Conservation (phyloP, 2,329 filamentous ascomycete species). For the Fusarium chlamydosporum region DNA sequence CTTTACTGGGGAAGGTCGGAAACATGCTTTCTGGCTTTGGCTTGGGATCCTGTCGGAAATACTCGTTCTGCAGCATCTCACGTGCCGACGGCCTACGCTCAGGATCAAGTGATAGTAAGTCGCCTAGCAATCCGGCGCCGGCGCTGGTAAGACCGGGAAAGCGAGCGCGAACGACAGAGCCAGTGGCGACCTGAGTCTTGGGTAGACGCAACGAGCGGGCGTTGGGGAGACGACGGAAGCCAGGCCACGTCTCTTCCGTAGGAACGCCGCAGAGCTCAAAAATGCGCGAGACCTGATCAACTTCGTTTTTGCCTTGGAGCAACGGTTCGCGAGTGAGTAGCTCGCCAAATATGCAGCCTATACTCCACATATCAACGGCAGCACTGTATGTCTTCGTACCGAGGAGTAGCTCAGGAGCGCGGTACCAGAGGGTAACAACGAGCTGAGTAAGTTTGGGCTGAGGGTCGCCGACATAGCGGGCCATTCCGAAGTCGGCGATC, state of each 20-base stretch:
- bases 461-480: slow-evolving; percentile 86
- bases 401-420: slow-evolving; percentile 89
- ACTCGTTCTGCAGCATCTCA: slow-evolving; percentile 82
- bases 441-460: slow-evolving; percentile 85
- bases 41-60: slow-evolving; percentile 90
- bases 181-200: slow-evolving; percentile 57
- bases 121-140: slow-evolving; percentile 77
- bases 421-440: slow-evolving; percentile 98
- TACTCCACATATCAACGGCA: slow-evolving; percentile 93
- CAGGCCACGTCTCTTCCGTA: slow-evolving; percentile 85
- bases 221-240: slow-evolving; percentile 88
- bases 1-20: slow-evolving; percentile 96
- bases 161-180: slow-evolving; percentile 76
- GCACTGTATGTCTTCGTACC: slow-evolving; percentile 81
- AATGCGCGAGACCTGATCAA: slow-evolving; percentile 88
- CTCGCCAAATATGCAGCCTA: slow-evolving; percentile 96
- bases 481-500: slow-evolving; percentile 98
- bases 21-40: slow-evolving; percentile 94
- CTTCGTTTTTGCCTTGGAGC: slow-evolving; percentile 91
- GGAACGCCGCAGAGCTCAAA: slow-evolving; percentile 92
- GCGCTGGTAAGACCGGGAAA: slow-evolving; percentile 86
- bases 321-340: slow-evolving; percentile 86
- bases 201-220: slow-evolving; percentile 83
- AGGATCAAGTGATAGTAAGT: slow-evolving; percentile 82
- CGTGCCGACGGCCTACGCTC: slow-evolving; percentile 76